A percentile compares a stretch with the other conserved stretches of the same genome.
Conservation (phyloP, 345 rosid species). For the Hibiscus tridactylites region DNA sequence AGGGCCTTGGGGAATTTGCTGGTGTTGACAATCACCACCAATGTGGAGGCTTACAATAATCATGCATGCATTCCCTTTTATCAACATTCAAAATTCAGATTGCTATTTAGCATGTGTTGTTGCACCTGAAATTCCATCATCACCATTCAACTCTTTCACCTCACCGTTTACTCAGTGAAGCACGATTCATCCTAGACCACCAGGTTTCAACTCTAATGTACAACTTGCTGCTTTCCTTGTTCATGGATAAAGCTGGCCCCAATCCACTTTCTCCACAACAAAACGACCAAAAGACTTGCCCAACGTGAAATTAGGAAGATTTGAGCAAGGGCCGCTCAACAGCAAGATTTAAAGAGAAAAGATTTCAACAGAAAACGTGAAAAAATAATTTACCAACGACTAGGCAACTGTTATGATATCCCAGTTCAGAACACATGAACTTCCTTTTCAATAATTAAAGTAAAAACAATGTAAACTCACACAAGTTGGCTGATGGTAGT, state of each 20-base stretch:
- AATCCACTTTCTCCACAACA: not conserved
- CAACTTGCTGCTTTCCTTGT: not conserved
- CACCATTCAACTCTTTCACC: not conserved
- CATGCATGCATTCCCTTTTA: not conserved
- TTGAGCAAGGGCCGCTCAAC: not conserved
- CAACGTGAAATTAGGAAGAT: not conserved
- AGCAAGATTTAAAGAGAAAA: not conserved
- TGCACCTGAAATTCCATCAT: not conserved
- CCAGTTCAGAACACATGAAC: slow-evolving; percentile 8
- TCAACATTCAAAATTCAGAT: not conserved
- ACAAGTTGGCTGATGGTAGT: slow-evolving; percentile 13
- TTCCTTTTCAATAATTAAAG: not conserved
- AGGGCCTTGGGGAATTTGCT: too few species aligned
- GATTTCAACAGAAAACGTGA: not conserved
- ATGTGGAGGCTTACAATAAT: not conserved
- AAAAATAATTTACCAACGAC: slow-evolving; percentile 8
- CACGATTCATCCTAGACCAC: not conserved
- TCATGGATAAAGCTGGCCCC: not conserved
- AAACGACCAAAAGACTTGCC: not conserved
- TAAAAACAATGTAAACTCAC: slow-evolving; percentile 9
- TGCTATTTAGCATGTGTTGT: not conserved
- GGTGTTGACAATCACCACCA: not conserved
- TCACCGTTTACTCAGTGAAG: not conserved
- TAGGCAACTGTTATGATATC: slow-evolving; percentile 8
- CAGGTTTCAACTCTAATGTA: not conserved